Evolutionary conservation across 2,329 filamentous ascomycete species (phyloP), one percentile per base, ranked within the genome.

Genomic region (Phialophora expanda): DNA sequence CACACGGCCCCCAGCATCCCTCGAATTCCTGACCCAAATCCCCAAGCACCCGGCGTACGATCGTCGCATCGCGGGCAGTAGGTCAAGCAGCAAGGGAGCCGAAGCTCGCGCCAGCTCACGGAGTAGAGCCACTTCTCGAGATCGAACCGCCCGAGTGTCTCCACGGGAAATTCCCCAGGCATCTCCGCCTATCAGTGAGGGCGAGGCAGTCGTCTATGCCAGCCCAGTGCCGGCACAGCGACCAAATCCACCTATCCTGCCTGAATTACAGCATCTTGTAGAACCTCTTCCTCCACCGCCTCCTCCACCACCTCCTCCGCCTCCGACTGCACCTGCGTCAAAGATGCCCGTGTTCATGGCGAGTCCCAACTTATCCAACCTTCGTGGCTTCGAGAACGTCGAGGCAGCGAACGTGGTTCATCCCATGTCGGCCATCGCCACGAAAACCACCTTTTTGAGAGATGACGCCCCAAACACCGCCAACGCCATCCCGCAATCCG

Each of bases 231-330:
- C 71, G 22, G 63, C 65, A 17, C 67, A 60, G 20, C 65, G 54
- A 30, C 61, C 72, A 12, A 57, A 70, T 26, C 83, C 84, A 12
- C 82, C 84, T 9, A 77, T 87, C 9, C 79, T 89, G 20, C 84
- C 86, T 6, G 85, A 89, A 72, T 80, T 89, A 9, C 86, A 87
- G 72, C 87, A 89, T 74, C 78, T 89, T 17, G 83, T 82, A 26
- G 79, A 76, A 9, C 84, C 85, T 11, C 81, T 81, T 20, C 74
- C 78, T 11, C 80, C 82, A 6, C 58, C 71, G 14, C 71, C 71
- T 14, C 74, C 71, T 0, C 81, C 81, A n/a, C 74, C 78, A 11
- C 80, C 82, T 7, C 58, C 71, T 22, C 71, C 71, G 14, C 74
- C 71, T 0, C 71, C 66, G 32, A 53, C 69, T 44, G 64, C 67